phyloP scores from a whole-genome alignment of 371 early-diverging fungal genomes.

The Mucor indicus region DNA sequence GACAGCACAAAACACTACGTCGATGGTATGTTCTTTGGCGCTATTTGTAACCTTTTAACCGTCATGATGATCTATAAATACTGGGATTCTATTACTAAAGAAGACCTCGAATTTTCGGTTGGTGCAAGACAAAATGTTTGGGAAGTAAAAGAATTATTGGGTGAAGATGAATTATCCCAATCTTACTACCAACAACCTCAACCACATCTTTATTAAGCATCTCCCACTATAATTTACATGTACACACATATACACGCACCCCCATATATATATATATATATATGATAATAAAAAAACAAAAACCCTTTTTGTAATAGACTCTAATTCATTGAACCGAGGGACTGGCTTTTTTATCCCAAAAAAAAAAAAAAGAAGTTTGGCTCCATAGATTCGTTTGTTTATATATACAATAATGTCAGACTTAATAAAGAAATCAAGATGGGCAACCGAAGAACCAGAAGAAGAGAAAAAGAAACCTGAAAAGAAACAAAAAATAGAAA shows the following conservation, averaged over 20 bases:
- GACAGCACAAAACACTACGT: conserved; percentile 76
- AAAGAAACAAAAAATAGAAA: conserved; percentile 5
- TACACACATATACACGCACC: background rate
- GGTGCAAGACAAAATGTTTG: conserved; percentile 54
- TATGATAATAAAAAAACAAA: background rate
- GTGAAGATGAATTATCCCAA: conserved; percentile 38
- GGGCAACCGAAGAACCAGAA: conserved; percentile 34
- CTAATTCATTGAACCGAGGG: no score
- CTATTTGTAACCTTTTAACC: conserved; percentile 70
- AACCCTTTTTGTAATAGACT: no score
- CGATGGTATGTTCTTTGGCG: conserved; percentile 86
- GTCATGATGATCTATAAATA: conserved; percentile 95
- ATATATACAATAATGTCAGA: conserved; percentile 4
- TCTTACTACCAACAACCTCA: conserved; percentile 12
- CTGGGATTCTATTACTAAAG: conserved; percentile 93
- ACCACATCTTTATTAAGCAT: conserved; percentile 11
- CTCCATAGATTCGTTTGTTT: background rate
- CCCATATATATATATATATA: background rate
- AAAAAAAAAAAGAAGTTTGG: background rate
- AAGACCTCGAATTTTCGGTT: conserved; percentile 85
- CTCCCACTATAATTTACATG: background rate
- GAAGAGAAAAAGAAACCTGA: conserved; percentile 7
- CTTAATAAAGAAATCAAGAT: conserved; percentile 28
- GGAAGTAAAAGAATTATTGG: conserved; percentile 77
- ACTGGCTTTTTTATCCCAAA: no score